Evolutionary conservation across 768 basidiomycete genomes (phyloP), one percentile per base, ranked within the genome.

Genomic region (Lactifluus echinatus): DNA sequence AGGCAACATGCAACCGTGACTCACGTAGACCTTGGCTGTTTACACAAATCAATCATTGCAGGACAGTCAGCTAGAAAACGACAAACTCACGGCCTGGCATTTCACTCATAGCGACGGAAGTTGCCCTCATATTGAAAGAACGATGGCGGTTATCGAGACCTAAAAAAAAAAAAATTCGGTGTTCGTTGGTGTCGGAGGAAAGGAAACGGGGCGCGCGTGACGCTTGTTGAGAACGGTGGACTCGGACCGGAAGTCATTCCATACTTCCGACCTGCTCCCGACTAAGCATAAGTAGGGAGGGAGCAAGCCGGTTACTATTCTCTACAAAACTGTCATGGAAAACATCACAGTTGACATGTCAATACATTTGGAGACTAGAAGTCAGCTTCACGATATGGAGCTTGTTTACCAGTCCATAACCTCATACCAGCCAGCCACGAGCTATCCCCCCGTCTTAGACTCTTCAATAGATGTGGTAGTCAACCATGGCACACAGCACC

Each of bases 81-180:
- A n/a, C 50, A 34, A 8, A 80, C 85, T 70, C 69, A 87, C 89
- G 75, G 71, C 84, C 84, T 43, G 89, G 89, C 87, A 91, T 92
- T 36, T 84, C 87, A 65, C 83, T 80, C 45, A 70, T 72, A 65
- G 78, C 76, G 54, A 75, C 68, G 69, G 78, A 67, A 45, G 83
- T 62, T 23, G 50, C 46, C 21, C 28, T 57, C 63, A 63, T 63
- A 12, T 55, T 56, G 46, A n/a, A 29, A 42, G 33, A 43, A 24
- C 19, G 12, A 23, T 29, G 24, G 28, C n/a, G 14, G 43, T 53
- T 49, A 45, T 45, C 26, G 55, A 57, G 45, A n/a, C 33, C 7
- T 33, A 42, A 14, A 45, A 53, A 23, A 47, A 15, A 23, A 28
- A 45, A 43, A 17, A n/a, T 43, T 34, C 60, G 60, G 31, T 53